A percentile compares a stretch with the other conserved stretches of the same genome.
phyloP scores from a whole-genome alignment of 179 eudicot species.

The Actinidia arguta region DNA sequence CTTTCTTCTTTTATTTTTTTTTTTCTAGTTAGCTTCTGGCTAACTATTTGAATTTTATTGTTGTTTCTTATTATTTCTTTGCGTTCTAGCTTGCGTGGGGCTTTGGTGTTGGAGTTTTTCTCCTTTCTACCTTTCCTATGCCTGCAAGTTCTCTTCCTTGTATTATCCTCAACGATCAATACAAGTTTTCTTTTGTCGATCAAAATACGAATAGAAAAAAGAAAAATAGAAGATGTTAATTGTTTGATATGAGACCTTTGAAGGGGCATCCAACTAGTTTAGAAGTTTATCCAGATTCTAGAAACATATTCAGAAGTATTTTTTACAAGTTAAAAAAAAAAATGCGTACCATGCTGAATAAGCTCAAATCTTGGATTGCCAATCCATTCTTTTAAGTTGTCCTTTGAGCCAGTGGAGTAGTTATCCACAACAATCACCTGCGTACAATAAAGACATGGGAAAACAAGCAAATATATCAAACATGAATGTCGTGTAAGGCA shows the following conservation, averaged over 20 bases:
- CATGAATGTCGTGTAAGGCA: neutral
- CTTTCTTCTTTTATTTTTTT: too few species aligned
- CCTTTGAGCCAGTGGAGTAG: constrained; percentile 95
- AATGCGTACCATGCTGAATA: constrained; percentile 85
- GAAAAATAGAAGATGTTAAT: neutral
- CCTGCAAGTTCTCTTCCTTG: too few species aligned
- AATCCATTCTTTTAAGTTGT: constrained; percentile 91
- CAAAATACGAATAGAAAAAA: too few species aligned
- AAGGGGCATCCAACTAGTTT: neutral
- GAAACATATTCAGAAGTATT: neutral
- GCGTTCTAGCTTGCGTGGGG: too few species aligned
- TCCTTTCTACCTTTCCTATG: too few species aligned
- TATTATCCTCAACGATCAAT: too few species aligned
- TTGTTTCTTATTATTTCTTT: too few species aligned
- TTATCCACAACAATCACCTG: constrained; percentile 96
- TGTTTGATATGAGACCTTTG: neutral
- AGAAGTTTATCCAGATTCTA: neutral
- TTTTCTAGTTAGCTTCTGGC: too few species aligned
- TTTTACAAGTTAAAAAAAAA: neutral
- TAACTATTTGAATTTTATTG: too few species aligned
- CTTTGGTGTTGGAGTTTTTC: too few species aligned
- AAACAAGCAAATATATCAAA: neutral
- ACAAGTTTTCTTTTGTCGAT: too few species aligned
- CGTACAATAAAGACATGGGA: constrained; percentile 6
- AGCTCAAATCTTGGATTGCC: constrained; percentile 99